Percentiles rank a stretch among this genome's conserved stretches.
These are phyloP conservation scores for Aspergillus eucalypticola DNA, from an alignment of 2,329 filamentous ascomycete species.

Conservation along the genomic window DNA sequence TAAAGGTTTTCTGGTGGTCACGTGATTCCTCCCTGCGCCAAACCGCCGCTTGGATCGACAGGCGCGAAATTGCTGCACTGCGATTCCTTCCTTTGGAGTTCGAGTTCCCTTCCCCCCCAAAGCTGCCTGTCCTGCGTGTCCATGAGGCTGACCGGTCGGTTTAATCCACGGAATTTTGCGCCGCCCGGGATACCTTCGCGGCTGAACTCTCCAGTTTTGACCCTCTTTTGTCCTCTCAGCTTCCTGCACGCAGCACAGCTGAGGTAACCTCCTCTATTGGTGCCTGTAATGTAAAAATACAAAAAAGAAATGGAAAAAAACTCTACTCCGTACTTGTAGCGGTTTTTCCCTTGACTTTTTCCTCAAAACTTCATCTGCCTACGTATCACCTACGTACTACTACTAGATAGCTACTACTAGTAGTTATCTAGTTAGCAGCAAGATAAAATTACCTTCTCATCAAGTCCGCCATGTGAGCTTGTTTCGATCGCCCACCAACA, in stretches of 20 bases:
- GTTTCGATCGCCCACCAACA: conserved; percentile 16
- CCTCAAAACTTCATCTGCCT: neutral
- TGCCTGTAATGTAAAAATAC: too few species aligned
- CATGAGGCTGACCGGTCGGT: neutral
- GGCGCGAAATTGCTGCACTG: conserved; percentile 14
- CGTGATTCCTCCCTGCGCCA: conserved; percentile 24
- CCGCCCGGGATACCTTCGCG: neutral
- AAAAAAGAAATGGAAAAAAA: too few species aligned
- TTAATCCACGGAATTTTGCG: neutral
- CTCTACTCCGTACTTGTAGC: too few species aligned
- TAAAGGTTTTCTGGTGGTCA: conserved; percentile 32
- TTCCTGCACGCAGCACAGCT: too few species aligned
- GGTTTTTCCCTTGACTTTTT: too few species aligned
- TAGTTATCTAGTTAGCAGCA: neutral
- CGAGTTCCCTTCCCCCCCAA: too few species aligned
- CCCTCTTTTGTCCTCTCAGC: too few species aligned
- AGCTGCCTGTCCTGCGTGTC: neutral
- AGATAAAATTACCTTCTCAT: conserved; percentile 12
- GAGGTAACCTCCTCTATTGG: too few species aligned
- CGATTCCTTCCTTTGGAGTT: neutral
- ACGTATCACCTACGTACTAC: neutral
- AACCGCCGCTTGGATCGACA: conserved; percentile 10
- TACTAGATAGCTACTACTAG: neutral
- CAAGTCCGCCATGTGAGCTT: conserved; percentile 11
- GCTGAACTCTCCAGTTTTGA: neutral